Evolutionary conservation across 768 basidiomycete genomes (phyloP).

Genomic region (Suillus luteus): DNA sequence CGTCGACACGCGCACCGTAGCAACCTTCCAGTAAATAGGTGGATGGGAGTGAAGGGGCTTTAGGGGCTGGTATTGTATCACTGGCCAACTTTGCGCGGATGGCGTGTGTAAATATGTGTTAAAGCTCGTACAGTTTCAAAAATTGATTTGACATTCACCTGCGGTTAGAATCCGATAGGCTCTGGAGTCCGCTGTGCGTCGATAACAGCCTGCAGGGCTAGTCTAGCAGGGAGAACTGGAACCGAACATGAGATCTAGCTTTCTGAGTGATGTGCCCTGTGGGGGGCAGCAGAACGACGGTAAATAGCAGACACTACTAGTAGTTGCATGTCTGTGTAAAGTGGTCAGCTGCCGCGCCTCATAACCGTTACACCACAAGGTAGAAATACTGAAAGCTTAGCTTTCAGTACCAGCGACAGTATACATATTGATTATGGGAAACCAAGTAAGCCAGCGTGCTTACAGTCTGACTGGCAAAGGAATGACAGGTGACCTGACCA

Average conservation of each 20-base stretch:
- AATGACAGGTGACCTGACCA: too few relatives aligned
- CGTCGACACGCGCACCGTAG: neutral
- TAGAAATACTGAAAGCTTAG: too few relatives aligned
- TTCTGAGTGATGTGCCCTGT: neutral
- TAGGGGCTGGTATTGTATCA: neutral
- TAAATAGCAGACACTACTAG: neutral
- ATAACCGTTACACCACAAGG: too few relatives aligned
- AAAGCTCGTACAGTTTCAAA: neutral
- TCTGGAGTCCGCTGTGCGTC: neutral
- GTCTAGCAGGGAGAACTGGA: neutral
- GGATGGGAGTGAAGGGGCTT: neutral
- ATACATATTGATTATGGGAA: too few relatives aligned
- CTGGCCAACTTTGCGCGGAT: neutral
- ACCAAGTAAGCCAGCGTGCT: too few relatives aligned
- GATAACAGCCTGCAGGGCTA: neutral
- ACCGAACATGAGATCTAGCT: neutral
- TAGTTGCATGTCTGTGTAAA: neutral
- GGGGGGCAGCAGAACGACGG: neutral
- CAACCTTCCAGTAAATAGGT: neutral
- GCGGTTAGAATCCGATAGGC: neutral
- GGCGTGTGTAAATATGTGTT: neutral
- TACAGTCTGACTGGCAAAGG: too few relatives aligned
- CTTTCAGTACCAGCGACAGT: too few relatives aligned
- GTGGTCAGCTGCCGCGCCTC: too few relatives aligned
- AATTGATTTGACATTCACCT: neutral